Evolutionary conservation across 306 rosid genomes (phyloP).

Genomic region (Geum urbanum): DNA sequence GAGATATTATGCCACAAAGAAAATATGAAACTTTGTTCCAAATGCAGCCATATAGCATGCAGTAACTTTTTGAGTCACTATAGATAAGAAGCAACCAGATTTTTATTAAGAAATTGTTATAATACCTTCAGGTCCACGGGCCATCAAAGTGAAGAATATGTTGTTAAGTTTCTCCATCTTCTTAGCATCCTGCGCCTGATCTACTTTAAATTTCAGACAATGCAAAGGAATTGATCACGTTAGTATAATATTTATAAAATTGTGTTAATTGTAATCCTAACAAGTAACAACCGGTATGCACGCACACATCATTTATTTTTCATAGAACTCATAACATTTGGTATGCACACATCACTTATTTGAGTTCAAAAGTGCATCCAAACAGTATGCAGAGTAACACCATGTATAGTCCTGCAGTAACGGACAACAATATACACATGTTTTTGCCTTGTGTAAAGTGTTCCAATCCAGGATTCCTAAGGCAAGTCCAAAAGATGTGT

Average conservation of each 20-base stretch:
- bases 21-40: conserved; percentile 2
- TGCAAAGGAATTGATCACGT: conserved; percentile 33
- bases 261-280: too few species aligned
- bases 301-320: too few species aligned
- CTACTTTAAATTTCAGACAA: conserved; percentile 92
- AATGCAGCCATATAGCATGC: neutral
- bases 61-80: neutral
- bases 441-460: neutral
- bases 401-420: neutral
- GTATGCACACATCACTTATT: neutral
- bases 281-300: too few species aligned
- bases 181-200: conserved; percentile 90
- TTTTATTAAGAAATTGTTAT: conserved; percentile 1
- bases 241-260: neutral
- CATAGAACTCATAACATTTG: neutral
- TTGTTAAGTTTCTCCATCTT: conserved; percentile 82
- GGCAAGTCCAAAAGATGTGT: conserved; percentile 21
- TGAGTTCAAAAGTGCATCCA: too few species aligned
- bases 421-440: neutral
- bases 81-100: neutral
- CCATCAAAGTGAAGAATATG: conserved; percentile 88
- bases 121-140: conserved; percentile 87
- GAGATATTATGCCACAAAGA: neutral
- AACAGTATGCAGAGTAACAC: neutral
- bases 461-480: conserved; percentile 15